Percentiles rank a stretch among this genome's conserved stretches.
phyloP scores from a whole-genome alignment of 2,329 filamentous ascomycete genomes.

The Hypoxylon sp. region DNA sequence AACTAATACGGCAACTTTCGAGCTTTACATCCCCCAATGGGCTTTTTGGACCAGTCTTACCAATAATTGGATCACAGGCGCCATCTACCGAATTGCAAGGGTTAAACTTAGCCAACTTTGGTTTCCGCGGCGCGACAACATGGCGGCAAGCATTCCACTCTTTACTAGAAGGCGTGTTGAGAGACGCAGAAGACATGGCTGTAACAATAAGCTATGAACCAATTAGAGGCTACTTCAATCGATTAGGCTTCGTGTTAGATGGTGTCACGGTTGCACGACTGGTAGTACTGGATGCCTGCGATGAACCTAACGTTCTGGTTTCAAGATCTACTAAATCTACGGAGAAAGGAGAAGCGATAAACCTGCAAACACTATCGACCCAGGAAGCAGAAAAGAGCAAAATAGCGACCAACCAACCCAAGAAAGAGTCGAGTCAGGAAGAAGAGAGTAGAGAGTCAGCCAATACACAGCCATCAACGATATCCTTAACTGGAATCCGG shows the following conservation, averaged over 20 bases:
- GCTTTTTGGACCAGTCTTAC: constrained; percentile 58
- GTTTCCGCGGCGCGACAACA: constrained; percentile 47
- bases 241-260: constrained; percentile 60
- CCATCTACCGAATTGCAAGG: constrained; percentile 16
- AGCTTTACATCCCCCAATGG: constrained; percentile 55
- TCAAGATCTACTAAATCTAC: constrained; percentile 29
- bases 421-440: constrained; percentile 14
- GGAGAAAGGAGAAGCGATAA: constrained; percentile 9
- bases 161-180: constrained; percentile 63
- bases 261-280: constrained; percentile 60
- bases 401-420: constrained; percentile 6
- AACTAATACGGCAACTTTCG: constrained; percentile 56
- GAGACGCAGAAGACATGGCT: constrained; percentile 68
- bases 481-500: constrained; percentile 59
- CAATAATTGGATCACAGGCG: constrained; percentile 45
- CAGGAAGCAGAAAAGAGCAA: constrained; percentile 18
- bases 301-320: constrained; percentile 61
- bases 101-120: constrained; percentile 12
- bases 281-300: constrained; percentile 62
- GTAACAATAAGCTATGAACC: constrained; percentile 65
- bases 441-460: constrained; percentile 4
- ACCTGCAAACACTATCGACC: constrained; percentile 6
- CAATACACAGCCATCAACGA: constrained; percentile 15
- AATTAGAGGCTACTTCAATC: constrained; percentile 61
- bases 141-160: constrained; percentile 67